Percentiles rank a stretch among this genome's conserved stretches.
phyloP scores from a whole-genome alignment of 2,329 filamentous ascomycete species.

The Diaporthe longicolla region DNA sequence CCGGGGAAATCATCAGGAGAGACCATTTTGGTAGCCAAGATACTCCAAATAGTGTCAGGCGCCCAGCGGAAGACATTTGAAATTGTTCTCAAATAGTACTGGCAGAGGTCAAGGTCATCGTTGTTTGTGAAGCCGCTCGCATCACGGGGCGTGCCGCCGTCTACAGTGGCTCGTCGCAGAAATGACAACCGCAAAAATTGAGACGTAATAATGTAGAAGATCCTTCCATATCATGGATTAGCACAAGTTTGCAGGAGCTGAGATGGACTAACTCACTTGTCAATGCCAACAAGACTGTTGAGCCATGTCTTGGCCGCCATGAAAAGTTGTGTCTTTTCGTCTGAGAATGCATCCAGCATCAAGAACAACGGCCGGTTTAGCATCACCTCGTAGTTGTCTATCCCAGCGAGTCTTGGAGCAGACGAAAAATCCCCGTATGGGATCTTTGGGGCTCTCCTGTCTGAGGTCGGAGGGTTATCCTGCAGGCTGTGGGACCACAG shows the following conservation, averaged over 20 bases:
- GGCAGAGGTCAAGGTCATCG: conserved; percentile 81
- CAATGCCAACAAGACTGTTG: conserved; percentile 73
- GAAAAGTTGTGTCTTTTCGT: conserved; percentile 80
- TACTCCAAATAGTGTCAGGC: conserved; percentile 78
- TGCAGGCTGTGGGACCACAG: conserved; percentile 86
- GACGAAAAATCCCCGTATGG: conserved; percentile 54
- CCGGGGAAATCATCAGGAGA: conserved; percentile 61
- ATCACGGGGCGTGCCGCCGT: conserved; percentile 46
- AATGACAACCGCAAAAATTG: conserved; percentile 72
- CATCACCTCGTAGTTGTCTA: conserved; percentile 78
- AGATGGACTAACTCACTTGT: conserved; percentile 64
- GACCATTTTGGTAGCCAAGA: conserved; percentile 75
- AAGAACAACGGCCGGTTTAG: conserved; percentile 86
- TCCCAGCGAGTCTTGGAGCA: conserved; percentile 63
- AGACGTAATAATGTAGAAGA: conserved; percentile 72
- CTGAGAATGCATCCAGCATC: conserved; percentile 82
- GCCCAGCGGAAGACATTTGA: conserved; percentile 79
- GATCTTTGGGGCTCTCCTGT: conserved; percentile 65
- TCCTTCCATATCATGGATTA: conserved; percentile 56
- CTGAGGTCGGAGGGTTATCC: conserved; percentile 63
- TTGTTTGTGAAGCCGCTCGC: conserved; percentile 61
- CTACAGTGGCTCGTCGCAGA: conserved; percentile 54
- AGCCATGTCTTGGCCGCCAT: conserved; percentile 88
- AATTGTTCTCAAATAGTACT: conserved; percentile 84
- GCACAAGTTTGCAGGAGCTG: background rate